Conservation (phyloP, 805 yeast genomes). For the Candida arabinofermentans region DNA sequence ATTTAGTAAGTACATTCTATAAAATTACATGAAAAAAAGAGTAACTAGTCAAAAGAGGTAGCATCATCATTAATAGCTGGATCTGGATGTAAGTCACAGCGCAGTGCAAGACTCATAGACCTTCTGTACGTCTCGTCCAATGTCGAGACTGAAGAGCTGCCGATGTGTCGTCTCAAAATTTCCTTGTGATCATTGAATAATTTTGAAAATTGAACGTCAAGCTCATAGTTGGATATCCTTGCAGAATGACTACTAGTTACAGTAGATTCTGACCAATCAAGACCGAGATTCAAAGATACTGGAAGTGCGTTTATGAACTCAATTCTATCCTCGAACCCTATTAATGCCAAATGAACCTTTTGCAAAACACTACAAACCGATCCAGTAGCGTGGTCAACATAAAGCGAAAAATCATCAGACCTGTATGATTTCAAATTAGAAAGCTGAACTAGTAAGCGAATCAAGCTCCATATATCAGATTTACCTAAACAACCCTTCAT, state of each 20-base stretch:
- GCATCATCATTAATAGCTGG: too few species aligned
- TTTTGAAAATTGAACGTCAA: constrained; percentile 7
- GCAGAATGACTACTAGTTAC: constrained; percentile 7
- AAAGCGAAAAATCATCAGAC: background rate
- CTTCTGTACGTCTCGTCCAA: background rate
- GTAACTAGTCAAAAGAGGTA: too few species aligned
- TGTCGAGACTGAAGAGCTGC: background rate
- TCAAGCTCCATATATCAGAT: constrained; percentile 17
- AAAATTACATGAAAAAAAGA: too few species aligned
- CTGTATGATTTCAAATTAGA: constrained; percentile 4
- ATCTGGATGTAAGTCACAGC: too few species aligned
- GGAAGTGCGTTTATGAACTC: constrained; percentile 12
- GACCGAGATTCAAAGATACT: background rate
- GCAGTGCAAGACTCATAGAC: background rate
- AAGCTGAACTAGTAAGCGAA: constrained; percentile 13
- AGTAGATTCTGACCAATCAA: too few species aligned
- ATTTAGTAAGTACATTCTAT: too few species aligned
- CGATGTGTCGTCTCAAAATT: constrained; percentile 3
- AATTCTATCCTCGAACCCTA: constrained; percentile 20
- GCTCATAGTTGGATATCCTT: constrained; percentile 4
- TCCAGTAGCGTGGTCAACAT: constrained; percentile 1
- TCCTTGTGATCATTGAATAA: constrained; percentile 8
- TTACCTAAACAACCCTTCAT: constrained; percentile 6
- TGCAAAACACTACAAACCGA: constrained; percentile 4
- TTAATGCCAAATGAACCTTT: constrained; percentile 7